phyloP scores from a whole-genome alignment of 208 protist genomes.

The Trypanosoma caninum region DNA sequence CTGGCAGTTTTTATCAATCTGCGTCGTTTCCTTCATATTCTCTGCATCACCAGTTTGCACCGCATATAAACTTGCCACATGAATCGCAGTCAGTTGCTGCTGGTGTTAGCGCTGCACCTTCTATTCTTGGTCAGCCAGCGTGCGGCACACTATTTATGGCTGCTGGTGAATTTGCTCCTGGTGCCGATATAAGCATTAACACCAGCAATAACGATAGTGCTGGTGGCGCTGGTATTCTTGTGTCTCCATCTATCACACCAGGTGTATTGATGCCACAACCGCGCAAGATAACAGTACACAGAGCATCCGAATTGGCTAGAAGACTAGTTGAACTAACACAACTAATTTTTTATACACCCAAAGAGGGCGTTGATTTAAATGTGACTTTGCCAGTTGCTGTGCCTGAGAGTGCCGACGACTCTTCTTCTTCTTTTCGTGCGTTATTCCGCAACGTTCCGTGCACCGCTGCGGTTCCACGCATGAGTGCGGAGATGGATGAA shows the following conservation, averaged over 20 bases:
- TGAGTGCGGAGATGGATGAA: constrained; percentile 54
- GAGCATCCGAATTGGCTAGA: constrained; percentile 24
- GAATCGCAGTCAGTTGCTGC: background rate
- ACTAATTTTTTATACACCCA: constrained; percentile 26
- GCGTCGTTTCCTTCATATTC: constrained; percentile 1
- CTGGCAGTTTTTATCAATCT: constrained; percentile 17
- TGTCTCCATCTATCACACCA: background rate
- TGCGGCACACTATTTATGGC: background rate
- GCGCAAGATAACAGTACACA: constrained; percentile 6
- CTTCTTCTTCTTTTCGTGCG: background rate
- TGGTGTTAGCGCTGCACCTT: constrained; percentile 7
- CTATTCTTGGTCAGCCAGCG: constrained; percentile 23
- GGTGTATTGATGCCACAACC: background rate
- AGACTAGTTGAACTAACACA: constrained; percentile 48
- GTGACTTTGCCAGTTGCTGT: background rate
- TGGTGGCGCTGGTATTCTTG: background rate
- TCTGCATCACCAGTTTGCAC: constrained; percentile 15
- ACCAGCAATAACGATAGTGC: constrained; percentile 2
- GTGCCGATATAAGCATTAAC: background rate
- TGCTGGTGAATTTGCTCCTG: background rate
- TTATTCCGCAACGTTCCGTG: constrained; percentile 18
- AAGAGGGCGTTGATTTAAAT: background rate
- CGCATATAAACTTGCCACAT: constrained; percentile 1
- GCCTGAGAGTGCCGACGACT: background rate
- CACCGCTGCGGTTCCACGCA: constrained; percentile 13